Evolutionary conservation across 495 filamentous ascomycete species (phyloP).

Genomic region (Venustampulla echinocandica): DNA sequence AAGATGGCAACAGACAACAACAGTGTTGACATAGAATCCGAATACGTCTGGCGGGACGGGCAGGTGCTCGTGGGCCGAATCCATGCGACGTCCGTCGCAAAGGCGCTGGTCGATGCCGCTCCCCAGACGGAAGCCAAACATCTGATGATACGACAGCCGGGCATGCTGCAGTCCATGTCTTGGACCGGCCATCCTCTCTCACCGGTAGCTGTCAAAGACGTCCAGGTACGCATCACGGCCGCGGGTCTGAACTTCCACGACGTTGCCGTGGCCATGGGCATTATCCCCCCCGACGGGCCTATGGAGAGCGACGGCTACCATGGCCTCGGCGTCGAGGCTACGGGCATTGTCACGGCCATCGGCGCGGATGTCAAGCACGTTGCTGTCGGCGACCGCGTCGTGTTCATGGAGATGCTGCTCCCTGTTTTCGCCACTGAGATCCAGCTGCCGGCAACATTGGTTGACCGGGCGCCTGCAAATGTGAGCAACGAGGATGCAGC

Average conservation of each 20-base stretch:
- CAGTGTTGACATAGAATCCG: no score
- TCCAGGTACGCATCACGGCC: constrained; percentile 28
- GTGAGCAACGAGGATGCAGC: constrained; percentile 7
- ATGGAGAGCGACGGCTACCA: no score
- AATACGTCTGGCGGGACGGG: no score
- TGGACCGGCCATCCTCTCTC: neutral
- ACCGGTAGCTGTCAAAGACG: constrained; percentile 17
- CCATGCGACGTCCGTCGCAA: no score
- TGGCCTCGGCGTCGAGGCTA: constrained; percentile 20
- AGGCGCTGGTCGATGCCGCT: no score
- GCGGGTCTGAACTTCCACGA: constrained; percentile 25
- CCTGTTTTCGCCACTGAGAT: constrained; percentile 12
- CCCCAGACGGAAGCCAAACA: no score
- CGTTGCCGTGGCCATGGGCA: constrained; percentile 28
- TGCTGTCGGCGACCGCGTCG: constrained; percentile 28
- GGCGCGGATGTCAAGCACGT: constrained; percentile 24
- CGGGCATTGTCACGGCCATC: constrained; percentile 23
- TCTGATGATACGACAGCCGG: neutral
- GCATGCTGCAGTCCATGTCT: neutral
- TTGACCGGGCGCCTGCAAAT: constrained; percentile 2
- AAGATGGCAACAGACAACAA: no score
- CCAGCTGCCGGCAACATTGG: neutral
- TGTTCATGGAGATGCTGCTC: no score
- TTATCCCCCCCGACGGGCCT: no score
- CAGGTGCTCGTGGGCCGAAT: no score